phyloP scores from a whole-genome alignment of 352 stramenopile species.

The Globisporangium barbulae region DNA sequence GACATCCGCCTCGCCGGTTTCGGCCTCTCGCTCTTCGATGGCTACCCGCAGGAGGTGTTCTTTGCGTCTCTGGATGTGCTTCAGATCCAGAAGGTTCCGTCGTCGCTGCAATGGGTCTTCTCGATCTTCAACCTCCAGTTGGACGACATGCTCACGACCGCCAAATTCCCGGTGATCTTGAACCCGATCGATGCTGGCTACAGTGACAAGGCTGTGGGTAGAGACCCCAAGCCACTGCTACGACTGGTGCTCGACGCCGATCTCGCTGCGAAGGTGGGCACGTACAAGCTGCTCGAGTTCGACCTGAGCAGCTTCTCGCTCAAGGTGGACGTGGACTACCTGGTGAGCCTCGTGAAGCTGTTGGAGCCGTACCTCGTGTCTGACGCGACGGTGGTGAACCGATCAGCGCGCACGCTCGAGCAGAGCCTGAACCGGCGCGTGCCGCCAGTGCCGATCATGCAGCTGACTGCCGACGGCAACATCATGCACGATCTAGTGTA shows the following conservation, averaged over 20 bases:
- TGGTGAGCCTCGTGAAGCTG: constrained; percentile 79
- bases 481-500: constrained; percentile 81
- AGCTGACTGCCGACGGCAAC: constrained; percentile 58
- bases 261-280: constrained; percentile 67
- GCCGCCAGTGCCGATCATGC: constrained; percentile 50
- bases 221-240: constrained; percentile 57
- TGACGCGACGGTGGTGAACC: constrained; percentile 54
- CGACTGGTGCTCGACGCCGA: constrained; percentile 77
- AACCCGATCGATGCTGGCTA: constrained; percentile 78
- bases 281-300: constrained; percentile 82
- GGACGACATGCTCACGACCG: constrained; percentile 81
- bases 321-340: constrained; percentile 84
- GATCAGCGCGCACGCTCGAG: constrained; percentile 58
- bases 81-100: constrained; percentile 61
- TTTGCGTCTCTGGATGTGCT: constrained; percentile 78
- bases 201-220: constrained; percentile 64
- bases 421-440: constrained; percentile 54
- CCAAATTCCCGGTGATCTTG: constrained; percentile 83
- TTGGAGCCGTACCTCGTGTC: constrained; percentile 78
- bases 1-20: constrained; percentile 77
- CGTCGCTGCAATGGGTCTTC: constrained; percentile 74
- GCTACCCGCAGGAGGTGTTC: constrained; percentile 79
- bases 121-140: constrained; percentile 80
- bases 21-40: constrained; percentile 74
- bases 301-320: constrained; percentile 62